A percentile compares a stretch with the other conserved stretches of the same genome.
Conservation (phyloP, 2,329 filamentous ascomycete genomes). For the Penicillium sp. region DNA sequence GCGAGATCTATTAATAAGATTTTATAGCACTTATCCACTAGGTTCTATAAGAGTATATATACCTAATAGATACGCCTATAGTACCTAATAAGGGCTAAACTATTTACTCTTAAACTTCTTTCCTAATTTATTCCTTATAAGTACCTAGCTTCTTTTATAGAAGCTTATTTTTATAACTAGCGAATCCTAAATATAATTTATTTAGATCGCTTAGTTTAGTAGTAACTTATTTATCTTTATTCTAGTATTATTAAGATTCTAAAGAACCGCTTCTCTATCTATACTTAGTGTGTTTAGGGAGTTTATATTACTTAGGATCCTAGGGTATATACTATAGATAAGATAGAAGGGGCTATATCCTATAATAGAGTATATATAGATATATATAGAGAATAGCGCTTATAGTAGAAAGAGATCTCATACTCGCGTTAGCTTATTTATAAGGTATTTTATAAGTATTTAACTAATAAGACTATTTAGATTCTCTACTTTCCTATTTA, state of each 20-base stretch:
- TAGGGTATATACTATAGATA: neutral
- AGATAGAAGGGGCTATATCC: neutral
- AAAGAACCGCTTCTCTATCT: neutral
- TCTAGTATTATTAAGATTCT: neutral
- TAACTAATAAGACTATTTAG: conserved; percentile 3
- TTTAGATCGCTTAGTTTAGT: neutral
- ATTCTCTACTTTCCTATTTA: conserved; percentile 9
- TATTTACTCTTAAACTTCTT: conserved; percentile 15
- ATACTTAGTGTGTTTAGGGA: neutral
- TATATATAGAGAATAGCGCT: neutral
- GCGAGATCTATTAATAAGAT: neutral
- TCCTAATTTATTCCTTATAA: conserved; percentile 2
- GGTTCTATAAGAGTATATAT: conserved; percentile 1
- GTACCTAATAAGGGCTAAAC: conserved; percentile 5
- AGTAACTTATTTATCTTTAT: neutral
- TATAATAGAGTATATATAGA: neutral
- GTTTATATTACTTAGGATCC: neutral
- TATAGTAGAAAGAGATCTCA: conserved; percentile 6
- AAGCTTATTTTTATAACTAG: conserved; percentile 8
- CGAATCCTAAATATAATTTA: neutral
- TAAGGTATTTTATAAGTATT: conserved; percentile 9
- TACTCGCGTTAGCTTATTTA: conserved; percentile 2
- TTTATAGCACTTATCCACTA: neutral
- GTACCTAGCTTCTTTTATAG: neutral
- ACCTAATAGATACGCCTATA: neutral